These are phyloP conservation scores for Lipomyces mesembrius DNA, from an alignment of 805 yeast species.

Conservation along the genomic window DNA sequence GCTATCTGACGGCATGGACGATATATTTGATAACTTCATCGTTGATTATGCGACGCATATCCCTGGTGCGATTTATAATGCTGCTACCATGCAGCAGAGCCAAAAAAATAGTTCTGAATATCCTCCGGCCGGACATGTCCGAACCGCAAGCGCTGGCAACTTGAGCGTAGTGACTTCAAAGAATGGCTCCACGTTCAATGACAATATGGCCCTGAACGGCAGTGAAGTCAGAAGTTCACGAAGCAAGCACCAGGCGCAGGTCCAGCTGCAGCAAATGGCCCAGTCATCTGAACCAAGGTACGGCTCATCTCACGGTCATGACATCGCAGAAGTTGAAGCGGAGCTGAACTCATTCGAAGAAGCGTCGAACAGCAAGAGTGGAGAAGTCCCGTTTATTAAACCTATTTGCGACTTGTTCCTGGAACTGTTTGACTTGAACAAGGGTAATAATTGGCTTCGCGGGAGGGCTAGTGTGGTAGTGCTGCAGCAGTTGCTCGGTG, in stretches of 20 bases:
- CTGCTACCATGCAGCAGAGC: constrained; percentile 5
- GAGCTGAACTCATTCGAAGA: constrained; percentile 61
- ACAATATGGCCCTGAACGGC: not conserved
- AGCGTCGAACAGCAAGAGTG: constrained; percentile 34
- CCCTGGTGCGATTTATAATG: constrained; percentile 20
- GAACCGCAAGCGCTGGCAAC: constrained; percentile 18
- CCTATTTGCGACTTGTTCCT: constrained; percentile 81
- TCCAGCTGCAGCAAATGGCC: constrained; percentile 4
- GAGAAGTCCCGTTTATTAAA: constrained; percentile 64
- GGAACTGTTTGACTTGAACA: constrained; percentile 67
- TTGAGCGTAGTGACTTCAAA: constrained; percentile 14
- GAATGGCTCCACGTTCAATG: constrained; percentile 1
- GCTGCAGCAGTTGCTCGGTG: constrained; percentile 83
- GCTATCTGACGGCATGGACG: constrained; percentile 35
- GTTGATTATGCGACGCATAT: constrained; percentile 35
- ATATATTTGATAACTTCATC: constrained; percentile 30
- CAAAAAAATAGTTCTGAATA: not conserved
- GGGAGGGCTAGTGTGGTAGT: constrained; percentile 83
- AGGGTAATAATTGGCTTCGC: constrained; percentile 74
- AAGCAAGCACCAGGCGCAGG: constrained; percentile 2
- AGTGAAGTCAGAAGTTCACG: constrained; percentile 7
- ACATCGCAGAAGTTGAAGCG: constrained; percentile 39
- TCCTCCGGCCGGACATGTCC: constrained; percentile 2
- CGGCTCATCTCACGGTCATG: constrained; percentile 9
- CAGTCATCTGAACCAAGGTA: not conserved